phyloP scores from a whole-genome alignment of 2,329 filamentous ascomycete genomes.

The Colletotrichum lini region DNA sequence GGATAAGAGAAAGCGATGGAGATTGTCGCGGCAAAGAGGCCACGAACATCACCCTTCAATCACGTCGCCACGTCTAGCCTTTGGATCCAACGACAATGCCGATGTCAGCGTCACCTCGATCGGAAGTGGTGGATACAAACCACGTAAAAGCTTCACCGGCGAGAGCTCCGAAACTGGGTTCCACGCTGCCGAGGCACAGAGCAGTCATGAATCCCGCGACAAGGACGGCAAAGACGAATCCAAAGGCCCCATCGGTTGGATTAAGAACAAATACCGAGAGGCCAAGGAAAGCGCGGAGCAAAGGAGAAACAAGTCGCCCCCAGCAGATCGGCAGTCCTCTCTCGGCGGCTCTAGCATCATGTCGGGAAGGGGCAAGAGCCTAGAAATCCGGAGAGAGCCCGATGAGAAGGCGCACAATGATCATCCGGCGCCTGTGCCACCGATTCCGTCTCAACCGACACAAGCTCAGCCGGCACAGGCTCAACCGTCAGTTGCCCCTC shows the following conservation, averaged over 20 bases:
- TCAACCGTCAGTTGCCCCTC: background rate
- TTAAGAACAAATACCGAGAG: slow-evolving; percentile 73
- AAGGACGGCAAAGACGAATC: slow-evolving; percentile 63
- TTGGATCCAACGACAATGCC: slow-evolving; percentile 75
- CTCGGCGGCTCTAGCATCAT: slow-evolving; percentile 47
- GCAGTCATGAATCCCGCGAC: slow-evolving; percentile 53
- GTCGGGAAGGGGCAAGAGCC: slow-evolving; percentile 55
- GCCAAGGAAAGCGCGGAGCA: slow-evolving; percentile 70
- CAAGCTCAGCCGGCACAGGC: background rate
- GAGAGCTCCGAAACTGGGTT: slow-evolving; percentile 64
- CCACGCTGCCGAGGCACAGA: slow-evolving; percentile 56
- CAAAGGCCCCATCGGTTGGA: slow-evolving; percentile 70
- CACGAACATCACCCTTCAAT: slow-evolving; percentile 65
- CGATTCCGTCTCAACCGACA: slow-evolving; percentile 15
- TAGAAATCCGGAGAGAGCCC: slow-evolving; percentile 57
- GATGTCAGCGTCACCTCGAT: slow-evolving; percentile 78
- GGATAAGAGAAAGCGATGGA: slow-evolving; percentile 79
- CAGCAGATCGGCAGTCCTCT: slow-evolving; percentile 55
- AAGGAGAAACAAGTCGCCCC: slow-evolving; percentile 70
- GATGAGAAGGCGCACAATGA: slow-evolving; percentile 46
- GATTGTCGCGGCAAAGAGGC: slow-evolving; percentile 76
- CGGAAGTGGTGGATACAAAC: slow-evolving; percentile 70
- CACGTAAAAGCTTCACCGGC: slow-evolving; percentile 65
- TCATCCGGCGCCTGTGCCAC: slow-evolving; percentile 8
- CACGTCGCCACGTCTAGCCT: slow-evolving; percentile 59